Percentiles rank a stretch among this genome's conserved stretches.
Conservation (phyloP, 768 basidiomycete species). For the Pisolithus sp. region DNA sequence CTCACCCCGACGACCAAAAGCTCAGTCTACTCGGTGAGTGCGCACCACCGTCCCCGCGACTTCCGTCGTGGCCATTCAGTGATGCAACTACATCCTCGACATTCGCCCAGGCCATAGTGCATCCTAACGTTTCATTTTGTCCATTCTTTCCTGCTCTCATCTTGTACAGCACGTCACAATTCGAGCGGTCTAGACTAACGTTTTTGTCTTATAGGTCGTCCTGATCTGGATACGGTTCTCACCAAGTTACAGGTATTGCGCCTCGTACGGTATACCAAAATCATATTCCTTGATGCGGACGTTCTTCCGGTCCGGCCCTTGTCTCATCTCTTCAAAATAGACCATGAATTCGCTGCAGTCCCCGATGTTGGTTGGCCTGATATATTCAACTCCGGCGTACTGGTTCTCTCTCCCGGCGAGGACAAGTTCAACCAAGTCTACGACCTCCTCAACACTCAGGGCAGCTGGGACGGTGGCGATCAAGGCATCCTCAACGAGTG, state of each 20-base stretch:
- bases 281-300: conserved; percentile 91
- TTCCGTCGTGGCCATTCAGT: conserved; percentile 1
- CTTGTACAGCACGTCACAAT: neutral
- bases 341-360: conserved; percentile 83
- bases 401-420: conserved; percentile 78
- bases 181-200: conserved; percentile 8
- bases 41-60: conserved; percentile 4
- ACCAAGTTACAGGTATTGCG: conserved; percentile 97
- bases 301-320: conserved; percentile 83
- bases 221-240: conserved; percentile 87
- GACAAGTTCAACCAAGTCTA: conserved; percentile 76
- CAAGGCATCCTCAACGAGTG: conserved; percentile 97
- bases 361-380: conserved; percentile 99
- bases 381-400: conserved; percentile 96
- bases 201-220: conserved; percentile 60
- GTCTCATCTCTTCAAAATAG: conserved; percentile 83
- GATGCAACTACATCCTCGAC: neutral
- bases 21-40: conserved; percentile 78
- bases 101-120: neutral
- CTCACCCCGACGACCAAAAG: conserved; percentile 55
- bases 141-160: conserved; percentile 1
- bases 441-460: conserved; percentile 65
- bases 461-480: conserved; percentile 98
- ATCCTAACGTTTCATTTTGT: conserved; percentile 3
- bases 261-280: conserved; percentile 75